Base-by-base conservation (phyloP, 352 stramenopile genomes). In the Blastocystis sp. region DNA sequence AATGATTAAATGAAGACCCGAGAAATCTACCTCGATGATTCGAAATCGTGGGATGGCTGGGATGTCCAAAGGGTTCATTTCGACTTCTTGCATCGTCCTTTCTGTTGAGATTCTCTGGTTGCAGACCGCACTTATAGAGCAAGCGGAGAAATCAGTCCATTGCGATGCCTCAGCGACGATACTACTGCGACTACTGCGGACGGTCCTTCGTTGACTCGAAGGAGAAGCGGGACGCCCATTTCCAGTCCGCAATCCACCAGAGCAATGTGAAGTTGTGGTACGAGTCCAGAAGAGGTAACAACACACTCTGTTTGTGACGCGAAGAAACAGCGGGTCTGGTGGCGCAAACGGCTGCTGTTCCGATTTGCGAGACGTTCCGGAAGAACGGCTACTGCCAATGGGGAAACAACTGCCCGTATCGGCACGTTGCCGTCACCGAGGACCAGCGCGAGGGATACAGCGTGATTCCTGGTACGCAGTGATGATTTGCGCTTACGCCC, bases 341-440 rank as follows among this genome's bases (percentile, higher is more conserved):
- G 38, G 52, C 65, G 9, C 34, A 48, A 1, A 65, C 71, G 9
- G 23, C 40, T 7, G 19, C 74, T 11, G 34, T 41, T 19, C 74
- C 48, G 3, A 64, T 84, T 19, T 84, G 74, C 61, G 48, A 67
- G 7, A 67, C 56, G 34, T 84, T 67, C 38, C 34, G 48, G 66
- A 61, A 62, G 28, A 84, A 21, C 23, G 74, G 74, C n/a, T 84
- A 69, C 34, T 84, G 74, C n/a, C 74, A 48, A 28, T 43, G 65
- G 23, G 74, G 74, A 84, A 84, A 84, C 40, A 84, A 67, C n/a
- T 84, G 74, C 48, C 74, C 74, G 19, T 84, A 84, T 84, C 74
- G 74, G 11, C 74, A 84, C 48, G 21, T 84, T 19, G 21, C 21
- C 3, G 56, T 84, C 0, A 84, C 74, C 0, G 74, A 84, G 14